Evolutionary conservation across 352 stramenopile species (phyloP), one percentile per base, ranked within the genome.

Genomic region (Aphanomyces stellatus): DNA sequence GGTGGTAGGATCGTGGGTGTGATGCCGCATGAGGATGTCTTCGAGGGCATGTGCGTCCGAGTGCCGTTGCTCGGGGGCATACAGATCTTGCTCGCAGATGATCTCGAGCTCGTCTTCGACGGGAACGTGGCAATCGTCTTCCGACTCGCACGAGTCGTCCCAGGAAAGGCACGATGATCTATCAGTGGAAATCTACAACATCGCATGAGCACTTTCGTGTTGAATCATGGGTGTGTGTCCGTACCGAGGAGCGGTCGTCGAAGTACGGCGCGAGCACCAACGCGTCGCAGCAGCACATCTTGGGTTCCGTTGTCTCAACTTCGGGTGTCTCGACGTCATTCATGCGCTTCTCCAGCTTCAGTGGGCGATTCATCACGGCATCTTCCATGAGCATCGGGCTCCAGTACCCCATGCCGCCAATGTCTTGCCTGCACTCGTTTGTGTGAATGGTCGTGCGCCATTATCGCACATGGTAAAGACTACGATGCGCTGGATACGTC

Each of bases 181-280:
- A 24, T 57, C 49, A 8, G 49, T 57, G 49, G 49, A 57, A 34
- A 57, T 57, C 49, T 57, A 37, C n/a, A n/a, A n/a, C n/a, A n/a
- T n/a, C n/a, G n/a, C n/a, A n/a, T n/a, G n/a, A n/a, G n/a, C n/a
- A n/a, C n/a, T n/a, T n/a, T n/a, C n/a, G n/a, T 51, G 8, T 27
- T 51, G 8, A 51, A 5, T 13, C 37, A 43, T 43, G 37, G 37
- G 17, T 43, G 37, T n/a, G n/a, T n/a, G 37, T 1, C 37, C 13
- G 37, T 46, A 46, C 37, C 37, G 37, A 46, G n/a, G 37, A 46
- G 37, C 11, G n/a, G 37, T 46, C 37, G 37, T 46, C 37, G n/a
- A 46, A 46, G 37, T 46, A 46, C 11, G 37, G 37, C 13, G 37
- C 37, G n/a, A 46, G 37, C 37, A 46, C 37, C 11, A 11, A 19